A percentile compares a stretch with the other conserved stretches of the same genome.
Conservation (phyloP, 148 eudicot species). For the Rhododendron kiyosumense region DNA sequence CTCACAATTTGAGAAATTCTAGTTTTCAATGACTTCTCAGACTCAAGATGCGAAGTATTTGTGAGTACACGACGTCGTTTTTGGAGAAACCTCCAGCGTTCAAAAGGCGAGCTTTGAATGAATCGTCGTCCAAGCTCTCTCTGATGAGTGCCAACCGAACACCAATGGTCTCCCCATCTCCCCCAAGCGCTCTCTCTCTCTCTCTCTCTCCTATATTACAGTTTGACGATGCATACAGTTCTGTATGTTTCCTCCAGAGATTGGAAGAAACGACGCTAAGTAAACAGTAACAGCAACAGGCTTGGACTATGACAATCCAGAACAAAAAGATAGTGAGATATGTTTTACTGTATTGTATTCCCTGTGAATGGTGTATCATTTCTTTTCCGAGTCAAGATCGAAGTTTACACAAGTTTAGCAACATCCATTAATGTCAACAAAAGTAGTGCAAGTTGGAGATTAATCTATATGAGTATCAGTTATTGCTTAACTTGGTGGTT, state of each 20-base stretch:
- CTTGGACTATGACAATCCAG: neutral
- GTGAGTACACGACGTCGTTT: no score
- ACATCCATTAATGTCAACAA: neutral
- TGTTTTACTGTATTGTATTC: neutral
- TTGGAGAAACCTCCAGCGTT: no score
- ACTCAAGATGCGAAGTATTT: no score
- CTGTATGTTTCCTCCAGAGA: slow-evolving; percentile 17
- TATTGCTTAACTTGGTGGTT: neutral
- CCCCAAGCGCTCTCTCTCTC: neutral
- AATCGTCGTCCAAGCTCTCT: no score
- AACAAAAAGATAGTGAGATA: neutral
- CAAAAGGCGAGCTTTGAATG: no score
- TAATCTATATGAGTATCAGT: neutral
- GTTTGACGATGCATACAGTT: slow-evolving; percentile 7
- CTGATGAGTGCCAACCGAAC: no score
- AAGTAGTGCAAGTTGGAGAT: neutral
- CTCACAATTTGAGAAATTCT: no score
- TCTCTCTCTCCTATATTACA: slow-evolving; percentile 6
- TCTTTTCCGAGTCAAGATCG: neutral
- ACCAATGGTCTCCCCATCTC: no score
- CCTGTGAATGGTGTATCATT: neutral
- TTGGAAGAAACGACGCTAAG: slow-evolving; percentile 11
- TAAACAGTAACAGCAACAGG: neutral
- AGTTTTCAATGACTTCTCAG: no score
- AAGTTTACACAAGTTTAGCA: neutral